A percentile compares a stretch with the other conserved stretches of the same genome.
Evolutionary conservation across 768 basidiomycete genomes (phyloP).

Genomic region (Calocybe indica): DNA sequence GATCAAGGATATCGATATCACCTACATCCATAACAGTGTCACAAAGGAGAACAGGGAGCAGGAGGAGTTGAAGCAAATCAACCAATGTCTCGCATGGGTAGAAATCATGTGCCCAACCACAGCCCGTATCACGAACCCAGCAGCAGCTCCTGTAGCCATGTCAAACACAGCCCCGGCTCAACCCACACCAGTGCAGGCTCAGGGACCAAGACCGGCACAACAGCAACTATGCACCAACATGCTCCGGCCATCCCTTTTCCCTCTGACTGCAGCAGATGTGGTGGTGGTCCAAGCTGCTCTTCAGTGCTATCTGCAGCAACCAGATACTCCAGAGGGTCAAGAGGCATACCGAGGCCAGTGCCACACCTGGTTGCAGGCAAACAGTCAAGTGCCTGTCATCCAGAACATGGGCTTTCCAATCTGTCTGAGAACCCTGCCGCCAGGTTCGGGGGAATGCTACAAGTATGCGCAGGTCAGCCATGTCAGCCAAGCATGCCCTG

Average conservation of each 20-base stretch:
- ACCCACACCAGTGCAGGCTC: too few relatives aligned
- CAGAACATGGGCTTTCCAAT: constrained; percentile 7
- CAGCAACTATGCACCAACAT: too few relatives aligned
- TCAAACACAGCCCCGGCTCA: too few relatives aligned
- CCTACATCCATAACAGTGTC: not conserved
- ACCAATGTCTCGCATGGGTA: not conserved
- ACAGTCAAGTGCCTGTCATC: not conserved
- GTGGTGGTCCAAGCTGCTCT: too few relatives aligned
- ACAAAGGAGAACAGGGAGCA: constrained; percentile 5
- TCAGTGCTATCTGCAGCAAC: too few relatives aligned
- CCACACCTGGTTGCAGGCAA: too few relatives aligned
- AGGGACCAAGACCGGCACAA: too few relatives aligned
- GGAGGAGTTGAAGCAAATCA: not conserved
- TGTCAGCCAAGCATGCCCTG: constrained; percentile 1
- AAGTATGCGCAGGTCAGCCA: constrained; percentile 6
- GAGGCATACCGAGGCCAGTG: too few relatives aligned
- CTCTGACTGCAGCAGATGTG: too few relatives aligned
- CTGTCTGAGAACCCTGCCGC: constrained; percentile 1
- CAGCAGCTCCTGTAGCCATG: not conserved
- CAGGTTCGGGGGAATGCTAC: constrained; percentile 8
- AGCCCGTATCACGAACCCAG: not conserved
- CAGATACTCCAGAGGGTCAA: too few relatives aligned
- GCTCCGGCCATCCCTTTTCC: too few relatives aligned
- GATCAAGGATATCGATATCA: not conserved
- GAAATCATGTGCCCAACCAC: constrained; percentile 1